Evolutionary conservation across 306 rosid genomes (phyloP), one percentile per base, ranked within the genome.

Genomic region (Vigna radiata): DNA sequence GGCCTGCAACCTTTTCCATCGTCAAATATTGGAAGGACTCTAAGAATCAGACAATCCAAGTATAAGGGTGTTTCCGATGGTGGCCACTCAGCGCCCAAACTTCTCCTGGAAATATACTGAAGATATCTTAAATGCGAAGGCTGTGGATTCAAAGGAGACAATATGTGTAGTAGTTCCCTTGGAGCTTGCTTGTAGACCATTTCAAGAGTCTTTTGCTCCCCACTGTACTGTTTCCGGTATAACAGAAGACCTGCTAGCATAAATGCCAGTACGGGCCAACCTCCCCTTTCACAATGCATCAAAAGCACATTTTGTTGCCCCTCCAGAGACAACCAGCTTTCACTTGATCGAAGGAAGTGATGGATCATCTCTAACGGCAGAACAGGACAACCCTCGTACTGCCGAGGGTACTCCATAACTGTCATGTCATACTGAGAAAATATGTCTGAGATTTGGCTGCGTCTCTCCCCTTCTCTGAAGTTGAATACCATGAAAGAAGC

Each of bases 171-270:
- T 74, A 96, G 94, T 81, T 96, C 96, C 83, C 79, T 87, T 7
- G 99, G 99, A 82, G 99, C 99, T 89, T 96, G 99, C 90, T 88
- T 96, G 90, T 91, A 91, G 73, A 96, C 94, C 97, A 92, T 92
- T 81, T 92, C 99, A 75, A 96, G 98, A 72, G 98, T 92, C 83
- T 96, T 96, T 50, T 77, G 99, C 82, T 91, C 99, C 59, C 98
- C 98, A n/a, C 4, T 91, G 78, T 91, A 91, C 81, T 92, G 97
- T 84, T 96, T 96, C 72, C 98, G 85, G 86, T 85, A 92, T 72
- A 96, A 77, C 27, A 96, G 82, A 82, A 96, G 94, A 83, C 93
- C 91, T 31, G 99, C 96, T 37, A 96, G 93, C 99, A 96, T 96
- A 83, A 96, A 96, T 43, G 99, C 97, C 74, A 96, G 96, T 50